Base-by-base conservation (phyloP, 2,329 filamentous ascomycete genomes). In the Graphiopsis chlorocephala region DNA sequence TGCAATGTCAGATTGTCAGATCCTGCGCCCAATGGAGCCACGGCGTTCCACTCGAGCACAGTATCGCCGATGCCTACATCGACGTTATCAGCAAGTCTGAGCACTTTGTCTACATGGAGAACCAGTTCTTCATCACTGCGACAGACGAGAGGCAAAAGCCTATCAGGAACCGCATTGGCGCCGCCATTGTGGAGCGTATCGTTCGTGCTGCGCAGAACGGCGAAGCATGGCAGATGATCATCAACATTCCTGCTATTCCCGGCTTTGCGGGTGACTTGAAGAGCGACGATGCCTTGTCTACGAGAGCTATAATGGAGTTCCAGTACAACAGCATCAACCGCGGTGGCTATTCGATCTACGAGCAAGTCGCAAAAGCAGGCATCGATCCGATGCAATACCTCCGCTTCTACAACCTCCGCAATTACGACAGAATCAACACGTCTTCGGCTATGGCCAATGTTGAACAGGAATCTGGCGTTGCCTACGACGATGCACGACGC, bases 61-160 rank as follows among this genome's bases (percentile, higher is more conserved):
- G 92, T 0, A 94, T 99, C 74, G 93, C 96, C 84, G 95, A 90
- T 68, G 94, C 95, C 3, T 98, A 98, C 74, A 86, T 96, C 70
- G 95, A 96, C 76, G 88, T 96, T 82, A 99, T 99, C 70, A 90
- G 95, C 69, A 90, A 94, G 68, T 97, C 93, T 1, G 92, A 99
- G 56, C 95, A 98, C 76, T 97, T 97, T 73, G 92, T 98, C 60
- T 98, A 99, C 78, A 97, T 98, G 69, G 95, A 99, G 77, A 99
- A 99, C 89, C 94, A 98, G 74, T 95, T 95, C 80, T 95, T 95
- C 82, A 95, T 95, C 77, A 95, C 91, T 0, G 90, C 91, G 2
- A 93, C 90, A 1, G 83, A 82, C 56, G 83, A 90, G 62, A 79
- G 87, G 64, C 90, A 93, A 74, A 83, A 84, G 67, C 90, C 91